Evolutionary conservation across 768 basidiomycete genomes (phyloP).

Genomic region (Lentinula aciculospora): DNA sequence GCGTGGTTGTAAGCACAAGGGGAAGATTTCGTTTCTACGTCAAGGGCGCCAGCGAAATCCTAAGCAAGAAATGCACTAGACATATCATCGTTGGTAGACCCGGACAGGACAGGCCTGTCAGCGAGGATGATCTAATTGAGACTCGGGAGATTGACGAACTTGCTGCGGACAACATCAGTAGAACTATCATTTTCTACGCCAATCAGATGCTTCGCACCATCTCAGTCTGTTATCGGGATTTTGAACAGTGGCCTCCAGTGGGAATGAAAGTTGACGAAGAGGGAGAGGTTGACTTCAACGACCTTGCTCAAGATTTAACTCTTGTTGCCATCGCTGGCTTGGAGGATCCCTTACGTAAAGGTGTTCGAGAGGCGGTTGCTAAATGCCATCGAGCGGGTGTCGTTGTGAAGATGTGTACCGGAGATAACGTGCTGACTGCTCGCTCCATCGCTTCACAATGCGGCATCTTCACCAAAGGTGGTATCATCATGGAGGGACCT

Average conservation of each 20-base stretch:
- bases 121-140: conserved; percentile 33
- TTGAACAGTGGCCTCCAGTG: conserved; percentile 77
- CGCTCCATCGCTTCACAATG: conserved; percentile 97
- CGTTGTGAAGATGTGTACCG: conserved; percentile 96
- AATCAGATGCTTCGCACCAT: conserved; percentile 95
- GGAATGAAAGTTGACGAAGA: conserved; percentile 32
- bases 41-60: conserved; percentile 94
- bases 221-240: conserved; percentile 89
- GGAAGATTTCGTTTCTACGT: conserved; percentile 66
- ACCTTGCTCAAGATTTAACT: conserved; percentile 66
- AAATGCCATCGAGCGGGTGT: conserved; percentile 90
- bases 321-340: conserved; percentile 91
- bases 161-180: conserved; percentile 75
- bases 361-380: conserved; percentile 84
- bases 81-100: conserved; percentile 66
- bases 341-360: conserved; percentile 90
- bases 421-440: conserved; percentile 92
- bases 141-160: conserved; percentile 58
- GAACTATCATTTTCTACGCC: conserved; percentile 97
- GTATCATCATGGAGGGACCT: conserved; percentile 98
- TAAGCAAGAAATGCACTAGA: conserved; percentile 66
- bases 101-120: conserved; percentile 21
- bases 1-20: conserved; percentile 66
- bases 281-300: conserved; percentile 64
- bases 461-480: conserved; percentile 90